Conservation (phyloP, 495 filamentous ascomycete genomes). For the Pyrenula massariospora region DNA sequence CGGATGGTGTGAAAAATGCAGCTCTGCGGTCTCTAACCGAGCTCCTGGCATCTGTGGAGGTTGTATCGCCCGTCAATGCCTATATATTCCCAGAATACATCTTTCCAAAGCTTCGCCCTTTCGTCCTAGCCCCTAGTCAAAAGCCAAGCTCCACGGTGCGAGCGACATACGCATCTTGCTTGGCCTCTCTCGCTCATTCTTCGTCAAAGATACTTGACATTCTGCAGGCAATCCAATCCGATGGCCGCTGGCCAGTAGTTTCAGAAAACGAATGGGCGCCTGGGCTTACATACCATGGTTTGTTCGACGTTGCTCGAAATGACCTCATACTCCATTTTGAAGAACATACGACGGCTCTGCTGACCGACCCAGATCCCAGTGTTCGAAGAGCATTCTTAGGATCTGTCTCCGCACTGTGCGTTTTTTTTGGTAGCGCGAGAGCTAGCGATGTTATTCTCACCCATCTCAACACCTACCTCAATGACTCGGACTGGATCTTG, state of each 20-base stretch:
- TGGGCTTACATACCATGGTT: constrained; percentile 61
- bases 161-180: constrained; percentile 82
- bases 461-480: constrained; percentile 95
- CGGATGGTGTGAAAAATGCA: constrained; percentile 70
- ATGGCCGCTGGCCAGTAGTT: constrained; percentile 65
- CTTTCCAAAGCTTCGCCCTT: constrained; percentile 65
- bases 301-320: constrained; percentile 70
- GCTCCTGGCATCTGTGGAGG: constrained; percentile 72
- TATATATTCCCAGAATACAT: constrained; percentile 95
- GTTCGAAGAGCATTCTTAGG: constrained; percentile 89
- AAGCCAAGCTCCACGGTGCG: constrained; percentile 60
- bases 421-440: constrained; percentile 84
- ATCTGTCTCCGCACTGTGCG: constrained; percentile 83
- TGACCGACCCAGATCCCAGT: constrained; percentile 78
- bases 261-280: constrained; percentile 48
- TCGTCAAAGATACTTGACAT: constrained; percentile 79
- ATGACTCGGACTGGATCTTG: constrained; percentile 91
- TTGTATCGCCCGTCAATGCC: constrained; percentile 88
- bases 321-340: constrained; percentile 76
- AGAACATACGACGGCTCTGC: constrained; percentile 71
- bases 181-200: constrained; percentile 85
- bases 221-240: constrained; percentile 76
- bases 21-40: constrained; percentile 80
- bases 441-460: constrained; percentile 90
- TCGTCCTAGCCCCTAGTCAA: constrained; percentile 43